Conservation (phyloP, 305 asterid genomes). For the Euphrasia arctica region DNA sequence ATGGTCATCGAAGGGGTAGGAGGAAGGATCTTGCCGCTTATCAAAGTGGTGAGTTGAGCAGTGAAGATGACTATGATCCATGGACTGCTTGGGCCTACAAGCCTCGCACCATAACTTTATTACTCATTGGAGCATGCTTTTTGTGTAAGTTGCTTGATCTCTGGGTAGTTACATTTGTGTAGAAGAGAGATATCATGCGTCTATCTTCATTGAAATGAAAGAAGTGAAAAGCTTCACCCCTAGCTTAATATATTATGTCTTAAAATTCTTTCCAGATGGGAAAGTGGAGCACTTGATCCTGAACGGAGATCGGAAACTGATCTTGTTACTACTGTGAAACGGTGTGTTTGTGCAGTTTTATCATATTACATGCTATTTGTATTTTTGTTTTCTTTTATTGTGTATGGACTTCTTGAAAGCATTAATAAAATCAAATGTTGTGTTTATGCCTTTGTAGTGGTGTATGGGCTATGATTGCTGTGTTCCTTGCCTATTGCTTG, state of each 20-base stretch:
- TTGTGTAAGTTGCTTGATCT: slow-evolving; percentile 49
- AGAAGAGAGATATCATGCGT: neutral
- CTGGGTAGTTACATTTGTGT: slow-evolving; percentile 11
- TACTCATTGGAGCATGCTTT: slow-evolving; percentile 69
- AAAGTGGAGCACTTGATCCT: slow-evolving; percentile 87
- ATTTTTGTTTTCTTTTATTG: neutral
- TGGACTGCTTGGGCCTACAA: slow-evolving; percentile 87
- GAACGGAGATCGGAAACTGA: slow-evolving; percentile 52
- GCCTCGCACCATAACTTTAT: slow-evolving; percentile 66
- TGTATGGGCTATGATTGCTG: slow-evolving; percentile 83
- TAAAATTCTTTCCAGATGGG: slow-evolving; percentile 59
- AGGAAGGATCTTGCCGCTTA: slow-evolving; percentile 40
- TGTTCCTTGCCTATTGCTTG: slow-evolving; percentile 86
- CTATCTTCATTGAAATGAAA: too few species aligned
- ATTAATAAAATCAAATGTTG: slow-evolving; percentile 19
- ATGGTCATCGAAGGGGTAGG: slow-evolving; percentile 55
- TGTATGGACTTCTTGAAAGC: slow-evolving; percentile 14
- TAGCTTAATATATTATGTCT: slow-evolving; percentile 8
- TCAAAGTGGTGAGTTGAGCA: slow-evolving; percentile 59
- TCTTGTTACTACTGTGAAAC: slow-evolving; percentile 66
- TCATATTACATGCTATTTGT: slow-evolving; percentile 1
- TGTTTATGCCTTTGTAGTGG: slow-evolving; percentile 53
- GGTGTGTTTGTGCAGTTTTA: slow-evolving; percentile 36
- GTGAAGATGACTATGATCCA: slow-evolving; percentile 65
- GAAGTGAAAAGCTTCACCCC: neutral